Conservation (phyloP, 2,329 filamentous ascomycete genomes). For the Cercospora sp. region DNA sequence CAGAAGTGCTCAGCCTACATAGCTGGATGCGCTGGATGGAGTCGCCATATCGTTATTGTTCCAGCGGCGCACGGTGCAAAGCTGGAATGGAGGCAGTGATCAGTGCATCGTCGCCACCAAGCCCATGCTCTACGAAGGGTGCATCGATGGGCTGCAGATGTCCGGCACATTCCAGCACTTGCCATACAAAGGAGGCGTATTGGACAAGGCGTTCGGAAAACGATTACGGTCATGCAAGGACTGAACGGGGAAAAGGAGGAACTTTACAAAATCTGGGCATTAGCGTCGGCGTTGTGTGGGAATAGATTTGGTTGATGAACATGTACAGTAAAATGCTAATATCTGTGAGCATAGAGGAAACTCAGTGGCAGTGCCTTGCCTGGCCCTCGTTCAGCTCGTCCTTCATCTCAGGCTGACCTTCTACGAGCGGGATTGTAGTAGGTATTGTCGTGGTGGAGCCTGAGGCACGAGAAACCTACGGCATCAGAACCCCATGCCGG, state of each 20-base stretch:
- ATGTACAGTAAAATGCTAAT: background rate
- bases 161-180: background rate
- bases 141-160: background rate
- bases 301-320: background rate
- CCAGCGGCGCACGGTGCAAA: background rate
- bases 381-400: too few relatives aligned
- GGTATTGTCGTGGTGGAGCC: too few relatives aligned
- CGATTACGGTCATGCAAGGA: background rate
- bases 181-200: background rate
- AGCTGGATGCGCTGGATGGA: background rate
- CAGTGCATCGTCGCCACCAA: background rate
- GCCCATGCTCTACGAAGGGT: background rate
- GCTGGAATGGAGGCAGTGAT: background rate
- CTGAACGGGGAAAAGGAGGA: background rate
- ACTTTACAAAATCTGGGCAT: background rate
- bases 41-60: background rate
- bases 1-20: background rate
- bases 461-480: too few relatives aligned
- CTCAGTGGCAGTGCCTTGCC: too few relatives aligned
- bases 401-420: too few relatives aligned
- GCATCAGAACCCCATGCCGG: too few relatives aligned
- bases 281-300: background rate
- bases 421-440: too few relatives aligned
- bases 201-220: background rate
- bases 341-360: background rate